A percentile compares a stretch with the other conserved stretches of the same genome.
phyloP scores from a whole-genome alignment of 2,329 filamentous ascomycete species.

The Albophoma yamanashiensis region DNA sequence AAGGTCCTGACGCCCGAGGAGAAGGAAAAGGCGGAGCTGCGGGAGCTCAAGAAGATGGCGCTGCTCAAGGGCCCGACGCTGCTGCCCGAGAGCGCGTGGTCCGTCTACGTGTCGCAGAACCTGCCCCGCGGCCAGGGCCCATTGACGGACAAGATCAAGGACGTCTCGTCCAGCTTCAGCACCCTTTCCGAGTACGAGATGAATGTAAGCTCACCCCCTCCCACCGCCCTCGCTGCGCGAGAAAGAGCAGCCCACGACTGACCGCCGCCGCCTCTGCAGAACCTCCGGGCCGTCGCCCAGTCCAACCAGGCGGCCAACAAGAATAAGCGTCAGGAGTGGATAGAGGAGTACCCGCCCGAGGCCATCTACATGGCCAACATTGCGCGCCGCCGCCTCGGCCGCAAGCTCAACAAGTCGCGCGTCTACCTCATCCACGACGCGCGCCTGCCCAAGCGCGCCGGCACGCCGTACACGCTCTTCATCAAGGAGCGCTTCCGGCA shows the following conservation, averaged over 20 bases:
- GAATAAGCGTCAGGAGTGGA: constrained; percentile 33
- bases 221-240: no score
- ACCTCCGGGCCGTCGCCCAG: constrained; percentile 19
- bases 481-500: constrained; percentile 23
- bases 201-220: constrained; percentile 31
- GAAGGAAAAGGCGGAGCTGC: constrained; percentile 20
- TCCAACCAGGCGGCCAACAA: constrained; percentile 32
- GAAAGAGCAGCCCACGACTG: background rate
- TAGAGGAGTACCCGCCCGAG: constrained; percentile 28
- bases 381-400: constrained; percentile 31
- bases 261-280: constrained; percentile 7
- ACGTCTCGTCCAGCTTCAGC: constrained; percentile 24
- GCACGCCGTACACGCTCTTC: constrained; percentile 24
- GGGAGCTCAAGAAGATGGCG: constrained; percentile 27
- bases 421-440: constrained; percentile 29
- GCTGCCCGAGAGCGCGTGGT: constrained; percentile 23
- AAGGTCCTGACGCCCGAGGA: constrained; percentile 24
- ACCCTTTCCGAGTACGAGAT: constrained; percentile 26
- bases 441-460: constrained; percentile 32
- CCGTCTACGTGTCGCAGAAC: constrained; percentile 25
- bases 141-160: constrained; percentile 12
- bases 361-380: constrained; percentile 34
- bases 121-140: constrained; percentile 5
- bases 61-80: constrained; percentile 27
- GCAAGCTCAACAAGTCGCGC: constrained; percentile 17